phyloP scores from a whole-genome alignment of 2,329 filamentous ascomycete genomes.

The Arthrobotrys megalospora region DNA sequence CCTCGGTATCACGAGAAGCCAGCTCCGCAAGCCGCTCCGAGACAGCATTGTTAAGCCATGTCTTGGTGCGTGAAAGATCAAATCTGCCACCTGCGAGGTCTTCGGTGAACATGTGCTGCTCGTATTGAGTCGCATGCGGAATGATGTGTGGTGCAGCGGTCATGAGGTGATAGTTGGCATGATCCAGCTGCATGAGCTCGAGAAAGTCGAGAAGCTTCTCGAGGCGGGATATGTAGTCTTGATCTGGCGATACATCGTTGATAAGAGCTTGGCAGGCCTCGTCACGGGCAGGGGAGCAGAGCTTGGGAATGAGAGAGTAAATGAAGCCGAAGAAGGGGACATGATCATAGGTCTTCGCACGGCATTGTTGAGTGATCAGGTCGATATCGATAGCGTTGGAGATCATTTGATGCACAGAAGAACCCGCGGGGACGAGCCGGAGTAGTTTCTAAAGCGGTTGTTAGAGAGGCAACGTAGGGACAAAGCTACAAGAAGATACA shows the following conservation, averaged over 20 bases:
- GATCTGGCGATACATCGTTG: conserved; percentile 71
- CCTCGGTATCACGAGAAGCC: conserved; percentile 78
- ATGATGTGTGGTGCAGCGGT: conserved; percentile 80
- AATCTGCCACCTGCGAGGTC: conserved; percentile 74
- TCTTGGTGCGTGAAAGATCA: conserved; percentile 74
- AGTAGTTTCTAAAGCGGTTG: conserved; percentile 74
- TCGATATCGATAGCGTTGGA: conserved; percentile 82
- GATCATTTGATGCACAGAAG: conserved; percentile 81
- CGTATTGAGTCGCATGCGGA: conserved; percentile 80
- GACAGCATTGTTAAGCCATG: conserved; percentile 77
- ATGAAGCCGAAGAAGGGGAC: conserved; percentile 85
- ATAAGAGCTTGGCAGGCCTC: conserved; percentile 79
- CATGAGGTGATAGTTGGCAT: conserved; percentile 84
- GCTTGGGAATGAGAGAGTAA: conserved; percentile 80
- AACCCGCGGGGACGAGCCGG: conserved; percentile 78
- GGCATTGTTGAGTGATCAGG: conserved; percentile 78
- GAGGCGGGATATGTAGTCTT: conserved; percentile 81
- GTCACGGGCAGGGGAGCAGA: conserved; percentile 86
- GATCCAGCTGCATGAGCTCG: conserved; percentile 83
- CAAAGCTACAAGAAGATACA: neutral
- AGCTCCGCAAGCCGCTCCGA: conserved; percentile 77
- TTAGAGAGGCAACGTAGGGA: conserved; percentile 8
- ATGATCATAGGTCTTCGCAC: conserved; percentile 82
- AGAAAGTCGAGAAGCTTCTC: conserved; percentile 82
- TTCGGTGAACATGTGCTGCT: conserved; percentile 79